Base-by-base conservation (phyloP, 108 stramenopile genomes). In the Seminavis robusta region DNA sequence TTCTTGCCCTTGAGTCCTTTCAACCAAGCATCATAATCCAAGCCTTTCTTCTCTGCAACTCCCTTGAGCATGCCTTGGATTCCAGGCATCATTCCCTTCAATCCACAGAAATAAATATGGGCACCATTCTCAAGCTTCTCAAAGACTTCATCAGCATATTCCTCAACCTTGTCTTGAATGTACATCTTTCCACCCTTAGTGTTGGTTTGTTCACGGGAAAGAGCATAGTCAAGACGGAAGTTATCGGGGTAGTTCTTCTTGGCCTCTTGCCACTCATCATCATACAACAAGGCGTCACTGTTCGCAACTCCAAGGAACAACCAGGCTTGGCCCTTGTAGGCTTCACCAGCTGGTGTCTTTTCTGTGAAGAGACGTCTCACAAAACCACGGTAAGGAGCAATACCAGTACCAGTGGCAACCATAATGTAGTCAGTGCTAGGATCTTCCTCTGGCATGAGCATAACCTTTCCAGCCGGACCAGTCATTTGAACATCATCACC, bases 21-120 rank as follows among this genome's bases (percentile, higher is more conserved):
- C 34, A 88, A 55, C 85, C 84, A 88, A 38, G 88, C 88, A 4
- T 88, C 88, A 52, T 92, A 96, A 41, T 84, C 86, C 38, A 97
- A 40, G 45, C 90, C 90, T 87, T 98, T 98, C 65, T 65, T 60
- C 54, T 67, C 61, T 25, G 92, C 90, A 37, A 98, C 95, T 24
- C 56, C 71, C 65, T 94, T 79, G 33, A 98, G 74, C 94, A 96
- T 98, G 54, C 87, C 84, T 47, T 92, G 90, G 61, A 96, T 95
- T 42, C 97, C 95, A 56, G 95, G 95, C 97, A 98, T 98, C 97
- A 98, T 96, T 47, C 95, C 97, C 92, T 98, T 98, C 54, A 98
- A 71, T 11, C 97, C 97, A 72, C 97, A 98, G 81, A 98, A 98
- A 88, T 98, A 98, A 57, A 98, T 96, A 87, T 94, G 94, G 4